Percentiles rank a stretch among this genome's conserved stretches.
phyloP scores from a whole-genome alignment of 2,329 filamentous ascomycete species.

The Stagonosporopsis tanaceti region DNA sequence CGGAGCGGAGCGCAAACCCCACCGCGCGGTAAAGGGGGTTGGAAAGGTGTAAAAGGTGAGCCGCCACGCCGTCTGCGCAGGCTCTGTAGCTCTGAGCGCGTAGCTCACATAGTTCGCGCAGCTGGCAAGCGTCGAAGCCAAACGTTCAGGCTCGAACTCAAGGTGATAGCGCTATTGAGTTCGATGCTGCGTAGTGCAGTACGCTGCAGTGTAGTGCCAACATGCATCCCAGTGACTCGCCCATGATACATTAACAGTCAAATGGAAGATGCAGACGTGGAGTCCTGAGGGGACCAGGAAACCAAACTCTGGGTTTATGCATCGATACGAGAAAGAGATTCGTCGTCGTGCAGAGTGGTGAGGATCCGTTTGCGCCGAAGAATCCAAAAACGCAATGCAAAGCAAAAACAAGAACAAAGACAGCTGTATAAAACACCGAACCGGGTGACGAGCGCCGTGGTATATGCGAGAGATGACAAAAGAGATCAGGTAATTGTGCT shows the following conservation, averaged over 20 bases:
- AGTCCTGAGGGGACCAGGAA: background rate
- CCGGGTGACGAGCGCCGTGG: slow-evolving; percentile 17
- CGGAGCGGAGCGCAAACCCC: background rate
- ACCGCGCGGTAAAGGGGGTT: background rate
- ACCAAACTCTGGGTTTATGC: background rate
- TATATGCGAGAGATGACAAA: slow-evolving; percentile 25
- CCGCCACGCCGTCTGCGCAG: background rate
- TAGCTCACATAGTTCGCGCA: background rate
- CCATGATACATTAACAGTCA: slow-evolving; percentile 19
- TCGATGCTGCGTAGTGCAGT: background rate
- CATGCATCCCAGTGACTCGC: slow-evolving; percentile 24
- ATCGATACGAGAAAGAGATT: slow-evolving; percentile 32
- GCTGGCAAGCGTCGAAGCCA: background rate
- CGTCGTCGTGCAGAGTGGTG: slow-evolving; percentile 45
- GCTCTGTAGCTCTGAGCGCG: background rate
- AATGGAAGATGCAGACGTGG: background rate
- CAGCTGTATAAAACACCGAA: slow-evolving; percentile 7
- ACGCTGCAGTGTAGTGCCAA: slow-evolving; percentile 7
- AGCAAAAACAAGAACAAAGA: slow-evolving; percentile 4
- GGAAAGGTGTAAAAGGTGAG: background rate
- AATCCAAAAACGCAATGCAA: background rate
- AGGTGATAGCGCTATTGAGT: background rate
- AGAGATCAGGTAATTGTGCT: slow-evolving; percentile 4
- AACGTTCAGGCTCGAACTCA: slow-evolving; percentile 5
- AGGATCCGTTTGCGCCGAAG: slow-evolving; percentile 35